Conservation (phyloP, 192 early-diverging fungal species). For the Tieghemiomyces parasiticus region DNA sequence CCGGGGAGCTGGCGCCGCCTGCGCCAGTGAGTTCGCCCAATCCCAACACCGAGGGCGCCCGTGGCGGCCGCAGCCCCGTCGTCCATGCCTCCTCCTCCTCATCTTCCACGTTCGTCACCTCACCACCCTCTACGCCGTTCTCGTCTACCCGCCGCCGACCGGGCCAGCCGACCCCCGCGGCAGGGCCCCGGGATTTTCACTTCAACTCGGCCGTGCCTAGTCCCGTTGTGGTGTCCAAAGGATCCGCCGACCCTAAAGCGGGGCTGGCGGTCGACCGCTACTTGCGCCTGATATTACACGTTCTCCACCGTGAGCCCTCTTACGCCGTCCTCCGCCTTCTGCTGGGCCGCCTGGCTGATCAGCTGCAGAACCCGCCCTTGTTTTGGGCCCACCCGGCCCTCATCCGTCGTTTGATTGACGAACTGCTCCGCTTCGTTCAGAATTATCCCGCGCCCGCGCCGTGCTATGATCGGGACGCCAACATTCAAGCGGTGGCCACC, state of each 20-base stretch:
- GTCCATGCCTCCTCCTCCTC: not conserved
- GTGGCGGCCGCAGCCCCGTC: not conserved
- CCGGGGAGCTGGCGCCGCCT: not conserved
- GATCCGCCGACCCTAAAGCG: too few species aligned
- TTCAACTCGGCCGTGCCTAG: not conserved
- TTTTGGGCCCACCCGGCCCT: not conserved
- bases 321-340: not conserved
- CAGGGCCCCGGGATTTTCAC: not conserved
- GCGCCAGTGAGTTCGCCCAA: not conserved
- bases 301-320: not conserved
- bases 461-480: not conserved
- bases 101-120: not conserved
- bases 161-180: not conserved
- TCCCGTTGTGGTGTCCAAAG: not conserved
- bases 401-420: not conserved
- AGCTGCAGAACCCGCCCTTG: conserved; percentile 1
- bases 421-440: not conserved
- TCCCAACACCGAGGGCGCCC: not conserved
- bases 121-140: too few species aligned
- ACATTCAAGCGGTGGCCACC: not conserved
- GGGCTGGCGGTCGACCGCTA: too few species aligned
- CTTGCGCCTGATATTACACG: not conserved
- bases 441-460: not conserved
- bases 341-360: not conserved
- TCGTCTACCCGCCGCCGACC: not conserved